These are phyloP conservation scores for Wickerhamiella kurtzmanii DNA, from an alignment of 805 yeast species.

Conservation along the genomic window DNA sequence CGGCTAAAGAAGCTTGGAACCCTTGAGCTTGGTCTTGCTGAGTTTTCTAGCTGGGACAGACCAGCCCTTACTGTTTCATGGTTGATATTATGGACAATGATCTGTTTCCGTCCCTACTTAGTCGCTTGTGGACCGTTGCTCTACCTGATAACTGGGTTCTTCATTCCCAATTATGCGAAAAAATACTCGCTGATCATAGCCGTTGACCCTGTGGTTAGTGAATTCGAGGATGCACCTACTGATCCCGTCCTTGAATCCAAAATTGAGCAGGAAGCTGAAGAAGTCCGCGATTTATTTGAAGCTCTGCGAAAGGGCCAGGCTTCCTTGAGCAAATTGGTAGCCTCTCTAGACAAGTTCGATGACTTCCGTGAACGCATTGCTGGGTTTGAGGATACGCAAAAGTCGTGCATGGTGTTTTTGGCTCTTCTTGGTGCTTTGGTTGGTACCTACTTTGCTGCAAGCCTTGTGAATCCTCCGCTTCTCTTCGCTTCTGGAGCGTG, in stretches of 20 bases:
- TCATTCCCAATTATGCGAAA: constrained; percentile 52
- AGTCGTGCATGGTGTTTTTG: constrained; percentile 48
- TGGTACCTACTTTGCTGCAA: constrained; percentile 23
- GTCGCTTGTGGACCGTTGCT: constrained; percentile 51
- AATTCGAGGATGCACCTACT: constrained; percentile 4
- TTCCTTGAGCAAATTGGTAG: constrained; percentile 41
- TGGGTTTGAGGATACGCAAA: constrained; percentile 56
- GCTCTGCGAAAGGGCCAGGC: constrained; percentile 37
- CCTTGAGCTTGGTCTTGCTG: constrained; percentile 47
- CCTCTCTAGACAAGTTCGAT: constrained; percentile 39
- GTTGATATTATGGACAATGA: constrained; percentile 46
- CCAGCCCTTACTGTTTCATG: constrained; percentile 56
- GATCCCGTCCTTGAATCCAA: constrained; percentile 17
- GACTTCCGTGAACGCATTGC: constrained; percentile 46
- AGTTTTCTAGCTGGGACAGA: constrained; percentile 58
- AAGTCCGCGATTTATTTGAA: constrained; percentile 14
- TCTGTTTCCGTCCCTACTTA: constrained; percentile 60
- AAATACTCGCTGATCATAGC: constrained; percentile 16
- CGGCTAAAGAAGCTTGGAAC: constrained; percentile 30
- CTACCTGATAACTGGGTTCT: constrained; percentile 39
- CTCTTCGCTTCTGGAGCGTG: constrained; percentile 48
- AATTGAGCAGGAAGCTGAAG: constrained; percentile 6
- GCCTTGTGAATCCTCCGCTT: constrained; percentile 42
- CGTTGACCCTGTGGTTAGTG: constrained; percentile 1
- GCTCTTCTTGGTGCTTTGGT: constrained; percentile 26